phyloP scores from a whole-genome alignment of 2,329 filamentous ascomycete species.

The Beauveria asiatica region DNA sequence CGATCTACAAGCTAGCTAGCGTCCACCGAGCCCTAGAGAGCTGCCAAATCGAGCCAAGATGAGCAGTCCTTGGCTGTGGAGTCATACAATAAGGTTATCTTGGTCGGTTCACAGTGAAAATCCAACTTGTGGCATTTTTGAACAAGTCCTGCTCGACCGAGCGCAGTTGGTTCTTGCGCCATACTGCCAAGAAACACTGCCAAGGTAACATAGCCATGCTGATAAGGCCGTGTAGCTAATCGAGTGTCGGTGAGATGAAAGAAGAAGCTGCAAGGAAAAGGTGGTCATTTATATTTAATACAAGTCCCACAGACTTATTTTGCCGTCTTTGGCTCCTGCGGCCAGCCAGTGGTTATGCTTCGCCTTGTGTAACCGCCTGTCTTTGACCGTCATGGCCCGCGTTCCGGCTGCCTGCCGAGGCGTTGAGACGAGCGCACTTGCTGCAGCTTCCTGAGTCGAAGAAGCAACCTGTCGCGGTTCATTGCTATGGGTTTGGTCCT shows the following conservation, averaged over 20 bases:
- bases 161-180: too few species aligned
- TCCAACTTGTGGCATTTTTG: neutral
- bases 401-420: constrained; percentile 7
- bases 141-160: neutral
- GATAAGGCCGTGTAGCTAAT: neutral
- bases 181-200: too few species aligned
- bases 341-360: constrained; percentile 79
- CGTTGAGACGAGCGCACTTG: neutral
- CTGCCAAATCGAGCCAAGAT: neutral
- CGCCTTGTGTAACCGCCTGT: constrained; percentile 54
- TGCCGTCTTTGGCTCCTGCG: constrained; percentile 87
- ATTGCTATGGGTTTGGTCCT: neutral
- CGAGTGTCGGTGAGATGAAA: neutral
- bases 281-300: constrained; percentile 42
- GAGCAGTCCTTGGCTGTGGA: neutral
- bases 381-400: constrained; percentile 39
- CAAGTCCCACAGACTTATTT: constrained; percentile 91
- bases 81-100: too few species aligned
- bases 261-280: neutral
- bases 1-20: constrained; percentile 2
- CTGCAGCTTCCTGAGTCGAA: neutral
- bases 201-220: too few species aligned
- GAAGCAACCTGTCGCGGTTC: neutral
- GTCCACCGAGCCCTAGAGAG: neutral
- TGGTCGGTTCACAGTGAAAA: too few species aligned